A percentile compares a stretch with the other conserved stretches of the same genome.
Conservation (phyloP, 805 yeast genomes). For the Candida insectalens region DNA sequence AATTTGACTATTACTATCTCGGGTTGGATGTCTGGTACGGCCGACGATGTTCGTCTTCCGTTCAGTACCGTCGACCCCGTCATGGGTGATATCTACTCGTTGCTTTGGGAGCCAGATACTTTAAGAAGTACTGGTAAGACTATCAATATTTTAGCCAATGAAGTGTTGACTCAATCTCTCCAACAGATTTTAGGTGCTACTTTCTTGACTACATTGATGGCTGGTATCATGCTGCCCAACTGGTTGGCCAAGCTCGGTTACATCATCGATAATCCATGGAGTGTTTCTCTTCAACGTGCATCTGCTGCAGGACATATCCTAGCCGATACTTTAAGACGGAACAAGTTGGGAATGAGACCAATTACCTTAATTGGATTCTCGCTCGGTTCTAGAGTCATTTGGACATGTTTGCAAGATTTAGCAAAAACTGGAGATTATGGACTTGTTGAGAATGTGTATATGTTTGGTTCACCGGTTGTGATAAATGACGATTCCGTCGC, state of each 20-base stretch:
- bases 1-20: slow-evolving; percentile 82
- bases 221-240: slow-evolving; percentile 90
- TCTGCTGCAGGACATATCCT: slow-evolving; percentile 90
- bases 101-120: slow-evolving; percentile 98
- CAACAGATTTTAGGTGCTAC: slow-evolving; percentile 95
- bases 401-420: slow-evolving; percentile 79
- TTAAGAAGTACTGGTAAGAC: slow-evolving; percentile 94
- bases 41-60: slow-evolving; percentile 94
- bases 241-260: slow-evolving; percentile 82
- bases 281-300: slow-evolving; percentile 91
- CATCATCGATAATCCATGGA: slow-evolving; percentile 94
- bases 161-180: slow-evolving; percentile 82
- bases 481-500: slow-evolving; percentile 69
- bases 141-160: slow-evolving; percentile 85
- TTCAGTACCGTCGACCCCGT: slow-evolving; percentile 95
- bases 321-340: slow-evolving; percentile 82
- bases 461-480: slow-evolving; percentile 86
- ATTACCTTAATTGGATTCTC: slow-evolving; percentile 89
- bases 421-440: slow-evolving; percentile 84
- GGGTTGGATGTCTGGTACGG: slow-evolving; percentile 96
- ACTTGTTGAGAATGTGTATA: slow-evolving; percentile 73
- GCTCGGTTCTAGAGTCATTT: slow-evolving; percentile 84
- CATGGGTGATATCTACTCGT: slow-evolving; percentile 90
- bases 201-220: slow-evolving; percentile 78
- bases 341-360: slow-evolving; percentile 88